Base-by-base conservation (phyloP, 2,329 filamentous ascomycete genomes). In the Penicillium oxalicum region DNA sequence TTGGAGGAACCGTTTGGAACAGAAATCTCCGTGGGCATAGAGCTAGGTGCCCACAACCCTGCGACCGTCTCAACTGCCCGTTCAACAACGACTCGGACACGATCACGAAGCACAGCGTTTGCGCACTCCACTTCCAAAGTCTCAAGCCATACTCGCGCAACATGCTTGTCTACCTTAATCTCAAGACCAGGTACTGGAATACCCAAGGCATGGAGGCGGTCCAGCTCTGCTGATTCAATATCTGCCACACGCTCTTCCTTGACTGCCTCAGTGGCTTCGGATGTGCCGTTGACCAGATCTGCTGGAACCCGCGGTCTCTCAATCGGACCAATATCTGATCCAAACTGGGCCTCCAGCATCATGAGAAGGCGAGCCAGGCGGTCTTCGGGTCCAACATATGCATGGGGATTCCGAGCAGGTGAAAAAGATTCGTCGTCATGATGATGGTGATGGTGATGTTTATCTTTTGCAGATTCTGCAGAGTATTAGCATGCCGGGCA, bases 331-430 rank as follows among this genome's bases (percentile, higher is more conserved):
- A 97, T 83, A 51, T 88, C 85, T 55, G 93, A 85, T 53, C 93
- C 93, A 64, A 98, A 98, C 68, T 98, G 93, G 2, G 91, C 88
- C 74, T 98, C 93, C 11, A 98, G 84, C 74, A 98, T 95, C 82
- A 95, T 88, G 71, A 94, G 86, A 18, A 98, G 82, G 32, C 91
- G 84, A 54, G 86, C 81, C 36, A 97, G 82, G 36, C 88, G 86
- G 59, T 95, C 88, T 39, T 85, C 77, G 0, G 90, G 77, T 8
- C 79, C 79, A 37, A 89, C 71, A 39, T 86, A 79, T 9, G 84
- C 80, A 68, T 95, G 89, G 0, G 84, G 86, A 64, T 95, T 93
- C 40, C 75, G 76, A 25, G 72, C 68, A 48, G 74, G 70, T 35
- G 76, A 66, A 4, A 56, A 48, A 34, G 70, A 60, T 33, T 66